These are phyloP conservation scores for Colletotrichum phormii DNA, from an alignment of 2,329 filamentous ascomycete species.

Conservation along the genomic window DNA sequence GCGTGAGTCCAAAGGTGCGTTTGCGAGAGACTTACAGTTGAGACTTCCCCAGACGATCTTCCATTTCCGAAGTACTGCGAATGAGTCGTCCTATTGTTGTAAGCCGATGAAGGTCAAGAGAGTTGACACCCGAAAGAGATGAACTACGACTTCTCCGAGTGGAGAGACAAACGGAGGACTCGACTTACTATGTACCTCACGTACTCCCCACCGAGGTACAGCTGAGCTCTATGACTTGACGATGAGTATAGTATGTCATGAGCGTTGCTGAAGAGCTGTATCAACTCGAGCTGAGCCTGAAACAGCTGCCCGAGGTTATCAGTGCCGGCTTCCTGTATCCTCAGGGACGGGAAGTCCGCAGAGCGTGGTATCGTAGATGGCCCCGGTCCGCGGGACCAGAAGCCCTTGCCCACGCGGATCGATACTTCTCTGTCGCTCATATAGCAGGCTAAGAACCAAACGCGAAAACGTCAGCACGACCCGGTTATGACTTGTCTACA, in stretches of 20 bases:
- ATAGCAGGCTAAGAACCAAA: constrained; percentile 63
- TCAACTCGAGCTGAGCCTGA: constrained; percentile 77
- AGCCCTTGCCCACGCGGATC: constrained; percentile 77
- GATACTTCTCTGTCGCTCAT: constrained; percentile 76
- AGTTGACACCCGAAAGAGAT: background rate
- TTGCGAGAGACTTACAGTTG: constrained; percentile 60
- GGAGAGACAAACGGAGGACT: background rate
- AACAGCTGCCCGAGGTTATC: constrained; percentile 78
- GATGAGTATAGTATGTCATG: constrained; percentile 81
- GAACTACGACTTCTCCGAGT: background rate
- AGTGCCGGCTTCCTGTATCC: constrained; percentile 66
- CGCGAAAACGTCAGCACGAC: background rate
- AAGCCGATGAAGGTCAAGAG: background rate
- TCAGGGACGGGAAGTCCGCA: constrained; percentile 75
- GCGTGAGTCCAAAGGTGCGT: too few species aligned
- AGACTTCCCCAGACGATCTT: constrained; percentile 76
- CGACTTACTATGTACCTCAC: constrained; percentile 72
- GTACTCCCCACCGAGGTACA: constrained; percentile 78
- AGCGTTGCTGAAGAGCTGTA: constrained; percentile 78
- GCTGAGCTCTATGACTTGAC: constrained; percentile 75
- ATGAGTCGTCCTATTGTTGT: constrained; percentile 69
- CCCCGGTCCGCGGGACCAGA: constrained; percentile 79
- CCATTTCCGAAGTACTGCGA: constrained; percentile 76
- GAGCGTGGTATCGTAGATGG: constrained; percentile 73
- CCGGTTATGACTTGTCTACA: background rate